phyloP scores from a whole-genome alignment of 495 filamentous ascomycete genomes.

The Lasiosphaeria ovina region DNA sequence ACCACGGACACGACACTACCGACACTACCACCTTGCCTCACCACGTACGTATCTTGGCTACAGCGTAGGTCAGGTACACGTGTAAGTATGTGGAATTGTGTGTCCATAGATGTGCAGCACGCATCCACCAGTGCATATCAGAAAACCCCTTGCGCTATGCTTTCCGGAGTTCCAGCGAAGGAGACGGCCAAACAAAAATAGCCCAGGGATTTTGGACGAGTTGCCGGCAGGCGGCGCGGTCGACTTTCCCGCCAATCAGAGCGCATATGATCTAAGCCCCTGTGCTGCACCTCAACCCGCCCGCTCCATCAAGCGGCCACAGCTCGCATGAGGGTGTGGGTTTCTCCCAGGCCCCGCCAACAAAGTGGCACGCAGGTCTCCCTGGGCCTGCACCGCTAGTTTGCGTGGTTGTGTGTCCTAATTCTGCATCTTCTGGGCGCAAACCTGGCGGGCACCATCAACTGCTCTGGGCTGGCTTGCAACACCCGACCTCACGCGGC shows the following conservation, averaged over 20 bases:
- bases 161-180: not conserved
- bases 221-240: conserved; percentile 12
- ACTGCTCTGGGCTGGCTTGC: too few relatives aligned
- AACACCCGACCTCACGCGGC: too few relatives aligned
- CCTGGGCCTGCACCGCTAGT: not conserved
- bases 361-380: not conserved
- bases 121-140: not conserved
- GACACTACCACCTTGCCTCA: too few relatives aligned
- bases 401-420: not conserved
- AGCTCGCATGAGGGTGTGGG: not conserved
- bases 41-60: too few relatives aligned
- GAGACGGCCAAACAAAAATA: conserved; percentile 13
- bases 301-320: not conserved
- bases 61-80: too few relatives aligned
- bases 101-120: not conserved
- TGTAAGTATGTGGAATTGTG: too few relatives aligned
- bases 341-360: not conserved
- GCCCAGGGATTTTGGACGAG: conserved; percentile 10
- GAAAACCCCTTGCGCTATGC: not conserved
- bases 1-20: not conserved
- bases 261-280: conserved; percentile 7
- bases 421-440: too few relatives aligned
- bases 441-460: too few relatives aligned
- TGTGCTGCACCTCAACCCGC: conserved; percentile 3
- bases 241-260: conserved; percentile 6